Evolutionary conservation across 2,329 filamentous ascomycete genomes (phyloP), one percentile per base, ranked within the genome.

Genomic region (Thelonectria discophora): DNA sequence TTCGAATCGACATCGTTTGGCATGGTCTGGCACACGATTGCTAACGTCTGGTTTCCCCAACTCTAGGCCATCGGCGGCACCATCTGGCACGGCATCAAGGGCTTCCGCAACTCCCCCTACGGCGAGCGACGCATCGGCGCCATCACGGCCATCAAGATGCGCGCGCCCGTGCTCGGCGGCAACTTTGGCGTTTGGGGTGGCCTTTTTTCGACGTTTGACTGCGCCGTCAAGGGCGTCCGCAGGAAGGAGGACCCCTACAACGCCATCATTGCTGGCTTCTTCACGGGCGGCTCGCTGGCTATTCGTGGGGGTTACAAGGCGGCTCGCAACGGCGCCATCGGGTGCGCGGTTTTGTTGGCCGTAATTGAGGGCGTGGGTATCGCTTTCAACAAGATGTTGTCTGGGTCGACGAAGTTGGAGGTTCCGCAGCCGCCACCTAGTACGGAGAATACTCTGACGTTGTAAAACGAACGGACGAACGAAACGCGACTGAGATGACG

Each of bases 231-330:
- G 85, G 94, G 94, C 60, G 82, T 94, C 58, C 84, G 93, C 68
- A 92, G 95, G 85, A 98, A 97, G 89, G 95, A 99, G 79, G 95
- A 98, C 77, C 93, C 95, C 13, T 98, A 93, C 83, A 98, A 98
- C 81, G 93, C 94, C 73, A 98, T 99, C 77, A 96, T 94, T 71
- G 95, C 94, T 43, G 95, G 95, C 55, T 97, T 97, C 85, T 94
- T 97, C 79, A 98, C 95, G 5, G 94, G 93, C 73, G 95, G 95
- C 70, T 88, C 94, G 30, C 85, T 99, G 34, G 95, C 95, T 53
- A 89, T 98, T 65, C 88, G 95, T 80, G 95, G 95, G 73, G 95
- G 95, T 61, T 90, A 90, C 78, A 94, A 92, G 82, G 93, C 94
- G 20, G 93, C 95, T 66, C 86, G 95, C 72, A 98, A 98, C 80